phyloP scores from a whole-genome alignment of 1,139 yeast genomes.

The Pichia sp. region DNA sequence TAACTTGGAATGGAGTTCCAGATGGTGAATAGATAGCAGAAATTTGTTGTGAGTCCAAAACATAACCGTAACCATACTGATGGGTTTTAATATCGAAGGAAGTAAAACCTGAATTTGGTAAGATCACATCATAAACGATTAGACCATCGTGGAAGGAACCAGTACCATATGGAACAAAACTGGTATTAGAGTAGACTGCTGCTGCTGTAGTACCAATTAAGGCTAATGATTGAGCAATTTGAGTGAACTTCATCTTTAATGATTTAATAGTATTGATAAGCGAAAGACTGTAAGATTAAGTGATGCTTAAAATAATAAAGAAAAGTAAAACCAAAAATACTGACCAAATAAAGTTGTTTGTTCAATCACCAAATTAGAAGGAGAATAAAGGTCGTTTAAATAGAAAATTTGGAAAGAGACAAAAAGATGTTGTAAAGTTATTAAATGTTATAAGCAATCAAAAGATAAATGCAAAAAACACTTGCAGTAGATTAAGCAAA shows the following conservation, averaged over 20 bases:
- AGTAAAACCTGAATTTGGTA: slow-evolving; percentile 21
- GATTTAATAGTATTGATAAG: neutral
- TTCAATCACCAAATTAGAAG: neutral
- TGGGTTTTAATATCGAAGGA: slow-evolving; percentile 19
- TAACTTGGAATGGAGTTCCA: slow-evolving; percentile 7
- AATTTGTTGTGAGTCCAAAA: slow-evolving; percentile 11
- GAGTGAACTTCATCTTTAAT: slow-evolving; percentile 16
- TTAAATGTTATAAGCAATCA: too few relatives aligned
- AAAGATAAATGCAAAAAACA: too few relatives aligned
- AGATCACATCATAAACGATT: slow-evolving; percentile 17
- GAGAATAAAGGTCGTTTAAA: too few relatives aligned
- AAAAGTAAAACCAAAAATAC: neutral
- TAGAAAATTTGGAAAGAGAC: too few relatives aligned
- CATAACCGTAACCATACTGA: slow-evolving; percentile 19
- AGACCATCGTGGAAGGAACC: slow-evolving; percentile 19
- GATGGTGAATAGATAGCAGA: slow-evolving; percentile 15
- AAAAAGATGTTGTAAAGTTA: too few relatives aligned
- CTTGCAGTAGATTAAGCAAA: too few relatives aligned
- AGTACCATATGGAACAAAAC: slow-evolving; percentile 19
- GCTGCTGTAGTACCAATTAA: slow-evolving; percentile 16
- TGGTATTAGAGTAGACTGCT: slow-evolving; percentile 15
- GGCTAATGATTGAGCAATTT: slow-evolving; percentile 17
- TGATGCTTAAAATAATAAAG: neutral
- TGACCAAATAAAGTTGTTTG: too few relatives aligned
- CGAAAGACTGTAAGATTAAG: neutral